Evolutionary conservation across 2,329 filamentous ascomycete species (phyloP).

Genomic region (Nemania bipapillata): DNA sequence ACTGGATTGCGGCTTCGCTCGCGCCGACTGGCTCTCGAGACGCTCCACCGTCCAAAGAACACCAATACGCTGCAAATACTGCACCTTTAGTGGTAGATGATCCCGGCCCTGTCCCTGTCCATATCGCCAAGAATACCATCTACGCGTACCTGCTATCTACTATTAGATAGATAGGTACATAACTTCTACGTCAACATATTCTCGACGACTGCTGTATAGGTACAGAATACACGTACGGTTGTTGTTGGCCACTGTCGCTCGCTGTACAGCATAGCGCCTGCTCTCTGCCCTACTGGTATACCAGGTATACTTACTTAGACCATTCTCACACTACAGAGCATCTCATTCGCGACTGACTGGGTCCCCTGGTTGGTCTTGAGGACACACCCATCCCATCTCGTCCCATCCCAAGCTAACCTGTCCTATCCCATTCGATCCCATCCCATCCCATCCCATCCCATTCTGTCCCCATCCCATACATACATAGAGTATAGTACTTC

Average conservation of each 20-base stretch:
- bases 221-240: not conserved
- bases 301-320: too few species aligned
- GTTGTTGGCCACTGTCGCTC: not conserved
- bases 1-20: constrained; percentile 40
- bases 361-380: constrained; percentile 35
- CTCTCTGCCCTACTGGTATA: not conserved
- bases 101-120: constrained; percentile 20
- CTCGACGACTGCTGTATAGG: not conserved
- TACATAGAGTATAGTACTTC: too few species aligned
- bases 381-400: constrained; percentile 34
- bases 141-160: not conserved
- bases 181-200: not conserved
- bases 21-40: constrained; percentile 43
- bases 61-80: constrained; percentile 7
- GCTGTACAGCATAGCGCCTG: constrained; percentile 25
- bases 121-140: constrained; percentile 14
- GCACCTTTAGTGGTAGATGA: not conserved
- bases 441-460: not conserved
- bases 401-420: not conserved
- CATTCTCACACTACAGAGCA: constrained; percentile 19
- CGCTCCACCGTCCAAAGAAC: constrained; percentile 40
- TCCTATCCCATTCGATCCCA: not conserved
- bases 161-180: not conserved
- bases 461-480: not conserved
- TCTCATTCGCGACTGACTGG: constrained; percentile 27